Base-by-base conservation (phyloP, 2,329 filamentous ascomycete species). In the Cercospora sp. region DNA sequence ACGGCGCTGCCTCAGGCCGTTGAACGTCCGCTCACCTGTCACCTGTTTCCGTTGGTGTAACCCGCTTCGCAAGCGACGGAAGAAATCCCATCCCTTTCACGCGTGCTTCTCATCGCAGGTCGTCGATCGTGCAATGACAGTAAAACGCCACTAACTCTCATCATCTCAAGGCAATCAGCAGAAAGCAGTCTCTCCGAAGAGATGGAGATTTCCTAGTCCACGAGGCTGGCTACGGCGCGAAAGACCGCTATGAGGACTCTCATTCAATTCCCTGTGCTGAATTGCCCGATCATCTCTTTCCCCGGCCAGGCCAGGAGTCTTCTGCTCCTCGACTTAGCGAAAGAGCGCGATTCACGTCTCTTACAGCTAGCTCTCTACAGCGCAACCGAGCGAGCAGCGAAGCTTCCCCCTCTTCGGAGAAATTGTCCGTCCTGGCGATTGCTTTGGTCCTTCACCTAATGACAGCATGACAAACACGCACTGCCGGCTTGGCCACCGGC, bases 61-160 rank as follows among this genome's bases (percentile, higher is more conserved):
- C 31, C 48, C 62, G 48, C 62, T 18, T 40, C 31, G 18, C 62
- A 64, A 63, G 45, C 61, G 48, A 57, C 62, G 36, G 12, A 36
- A 9, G 9, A 36, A 20, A 42, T 42, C 51, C 33, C 48, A 51
- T 26, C 62, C 62, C 53, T 26, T 33, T 57, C 51, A 42, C 51
- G 23, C 51, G 33, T 42, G 51, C 61, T 57, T 48, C 42, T 31
- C 23, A 20, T 28, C 31, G 48, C 48, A n/a, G 53, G 48, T 48
- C 51, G 61, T 23, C 31, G 48, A 57, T 57, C 45, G 53, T 57
- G 48, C 48, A 36, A 42, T 42, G 33, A 23, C 23, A 48, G 18
- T 48, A 23, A 5, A 48, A 48, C 42, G 42, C 42, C 36, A 42
- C 36, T 8, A 42, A 42, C 16, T 42, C 36, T n/a, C 36, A 42